Evolutionary conservation across 192 early-diverging fungal species (phyloP), one percentile per base, ranked within the genome.

Genomic region (Oehlia diaphana): DNA sequence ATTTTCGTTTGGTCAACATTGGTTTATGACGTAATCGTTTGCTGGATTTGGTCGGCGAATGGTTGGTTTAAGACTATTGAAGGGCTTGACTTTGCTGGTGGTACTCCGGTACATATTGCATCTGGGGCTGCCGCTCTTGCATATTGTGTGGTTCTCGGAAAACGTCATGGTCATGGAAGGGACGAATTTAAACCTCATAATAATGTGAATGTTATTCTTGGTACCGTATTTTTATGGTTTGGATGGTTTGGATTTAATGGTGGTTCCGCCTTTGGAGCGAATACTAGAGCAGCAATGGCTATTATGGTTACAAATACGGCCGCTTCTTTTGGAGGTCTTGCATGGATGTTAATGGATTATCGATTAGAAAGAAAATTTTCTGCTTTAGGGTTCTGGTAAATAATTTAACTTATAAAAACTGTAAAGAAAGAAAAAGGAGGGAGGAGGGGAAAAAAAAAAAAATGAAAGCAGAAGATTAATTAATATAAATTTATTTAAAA

Each of bases 161-260:
- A 91, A 80, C 94, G 97, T 72, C 84, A 90, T 67, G 91, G 93
- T 82, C 91, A 90, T 72, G 92, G 92, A 19, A 82, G 78, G 6
- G 89, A 93, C n/a, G 86, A 87, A 37, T 94, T 92, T 85, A 91
- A 92, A 70, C 95, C 96, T 23, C 95, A 97, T 85, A 95, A 93
- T 86, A 92, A 97, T 85, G 92, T 92, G 82, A 95, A 95, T 84
- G 96, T 99, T 33, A 93, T 97, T 75, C 88, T 98, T 47, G 97
- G 96, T 23, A 93, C 94, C 33, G 90, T 90, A 50, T 89, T 98
- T 64, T 88, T 98, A 66, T 97, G 96, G 95, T 96, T 96, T 74
- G 95, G 96, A 65, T 98, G 96, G 96, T 94, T 95, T 72, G 96
- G 95, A 0, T 99, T 99, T 89, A 98, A 99, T 84, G 96, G 92